Evolutionary conservation across 345 rosid genomes (phyloP), one percentile per base, ranked within the genome.

Genomic region (Salix exigua): DNA sequence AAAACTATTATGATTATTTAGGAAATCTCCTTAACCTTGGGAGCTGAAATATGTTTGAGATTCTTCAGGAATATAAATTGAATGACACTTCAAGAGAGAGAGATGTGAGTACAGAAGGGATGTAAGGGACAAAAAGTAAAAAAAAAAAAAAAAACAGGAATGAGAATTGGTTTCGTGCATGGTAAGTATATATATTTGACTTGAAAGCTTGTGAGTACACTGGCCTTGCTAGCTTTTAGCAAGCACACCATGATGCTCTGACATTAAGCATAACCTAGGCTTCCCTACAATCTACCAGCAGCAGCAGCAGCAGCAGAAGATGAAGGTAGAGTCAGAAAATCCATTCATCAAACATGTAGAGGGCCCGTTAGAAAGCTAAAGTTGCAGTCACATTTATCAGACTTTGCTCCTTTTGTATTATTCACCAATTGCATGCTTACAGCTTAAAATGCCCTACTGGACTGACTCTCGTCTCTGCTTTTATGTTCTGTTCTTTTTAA

Each of bases 201-300:
- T 46, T 13, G 50, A 46, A 14, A 46, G 13, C 55, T 14, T 46
- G 14, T 6, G 60, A 35, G 26, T 55, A 46, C 17, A 46, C 18
- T 46, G 50, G 68, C 63, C 73, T 33, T 14, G 33, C 73, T 33
- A 5, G 33, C 51, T 40, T 26, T 71, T 70, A 35, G 69, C 71
- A 77, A 46, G 75, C 64, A 70, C 23, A 21, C 65, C 73, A 72
- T 35, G 61, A 72, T 72, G 31, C 33, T 62, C 81, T 73, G 81
- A 77, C 78, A 73, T 18, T 37, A 42, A 18, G 21, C 38, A 63
- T 48, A 70, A 81, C 46, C 84, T 73, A 67, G 60, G 75, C 71
- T 26, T 40, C 66, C 73, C 67, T 61, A 5, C 46, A 28, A 78
- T 58, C 23, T 42, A 28, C 23, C 51, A 26, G 51, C 68, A 33